Conservation (phyloP, 139 green algal genomes). For the Marvania coccoides region DNA sequence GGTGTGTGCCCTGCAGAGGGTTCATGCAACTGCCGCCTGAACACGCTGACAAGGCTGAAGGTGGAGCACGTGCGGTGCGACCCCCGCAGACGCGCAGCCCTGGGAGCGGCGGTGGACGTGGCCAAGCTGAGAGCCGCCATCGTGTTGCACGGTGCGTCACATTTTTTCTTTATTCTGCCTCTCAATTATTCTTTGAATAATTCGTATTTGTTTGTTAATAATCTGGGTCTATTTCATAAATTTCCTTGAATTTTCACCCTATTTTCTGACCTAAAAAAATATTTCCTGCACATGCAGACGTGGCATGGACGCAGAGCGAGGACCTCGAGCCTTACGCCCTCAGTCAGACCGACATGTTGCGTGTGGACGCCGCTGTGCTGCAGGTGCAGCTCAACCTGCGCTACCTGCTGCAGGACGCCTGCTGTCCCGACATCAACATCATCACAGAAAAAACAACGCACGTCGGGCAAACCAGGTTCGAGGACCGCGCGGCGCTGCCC, state of each 20-base stretch:
- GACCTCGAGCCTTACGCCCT: too few species aligned
- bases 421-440: constrained; percentile 44
- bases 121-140: not conserved
- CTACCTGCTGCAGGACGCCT: constrained; percentile 32
- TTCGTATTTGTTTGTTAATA: too few species aligned
- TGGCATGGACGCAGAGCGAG: too few species aligned
- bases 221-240: too few species aligned
- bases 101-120: constrained; percentile 15
- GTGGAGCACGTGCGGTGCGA: constrained; percentile 26
- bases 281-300: too few species aligned
- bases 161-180: too few species aligned
- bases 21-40: too few species aligned
- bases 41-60: not conserved
- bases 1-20: too few species aligned
- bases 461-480: constrained; percentile 46
- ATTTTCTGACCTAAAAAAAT: too few species aligned
- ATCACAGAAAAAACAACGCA: constrained; percentile 18
- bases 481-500: constrained; percentile 48
- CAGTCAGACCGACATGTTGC: constrained; percentile 34
- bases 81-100: constrained; percentile 10
- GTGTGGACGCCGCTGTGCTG: constrained; percentile 40
- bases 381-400: constrained; percentile 50
- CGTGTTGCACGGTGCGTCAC: constrained; percentile 1
- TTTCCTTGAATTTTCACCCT: too few species aligned
- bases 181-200: too few species aligned